Base-by-base conservation (phyloP, 1,284 basidiomycete genomes). In the Apiotrichum mycotoxinovorans region DNA sequence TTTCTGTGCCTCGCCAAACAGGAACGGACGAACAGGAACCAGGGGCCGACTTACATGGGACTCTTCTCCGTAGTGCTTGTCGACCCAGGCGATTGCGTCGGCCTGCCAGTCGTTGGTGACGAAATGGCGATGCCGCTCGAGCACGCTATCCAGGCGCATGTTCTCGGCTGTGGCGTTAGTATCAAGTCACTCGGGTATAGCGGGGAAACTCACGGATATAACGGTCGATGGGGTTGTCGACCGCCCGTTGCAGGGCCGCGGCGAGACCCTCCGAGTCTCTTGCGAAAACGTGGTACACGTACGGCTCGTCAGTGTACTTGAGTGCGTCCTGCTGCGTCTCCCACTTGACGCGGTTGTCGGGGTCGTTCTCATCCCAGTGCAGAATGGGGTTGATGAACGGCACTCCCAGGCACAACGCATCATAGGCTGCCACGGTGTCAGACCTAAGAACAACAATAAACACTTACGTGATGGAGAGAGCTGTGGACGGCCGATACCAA, bases 331-430 rank as follows among this genome's bases (percentile, higher is more conserved):
- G 76, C 65, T 79, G 77, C 17, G 73, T 61, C 12, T 54, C 20
- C 79, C 78, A 80, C 34, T 60, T 54, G 2, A 54, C 30, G 43
- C 71, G 66, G 58, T 79, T 60, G 11, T 66, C 53, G 0, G 74
- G 77, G 40, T 79, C 50, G 3, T 69, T 49, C 2, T 52, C 30
- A 50, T 76, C 68, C 70, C 72, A 75, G 23, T 64, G 41, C 14
- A 50, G 15, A 41, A 77, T 62, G 1, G 73, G 72, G 60, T 79
- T 79, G 62, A 80, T 74, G 63, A 79, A 80, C 11, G 78, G 78
- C 15, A 79, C 72, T 8, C 78, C 78, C 26, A 79, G 58, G 40
- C 79, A 80, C 11, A 80, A 63, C 1, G 74, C 78, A 49, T 79
- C 77, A 61, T 77, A 79, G 0, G 78, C 76, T 55, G 66, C 67